Base-by-base conservation (phyloP, 2,329 filamentous ascomycete species). In the Pseudogymnoascus verrucosus region DNA sequence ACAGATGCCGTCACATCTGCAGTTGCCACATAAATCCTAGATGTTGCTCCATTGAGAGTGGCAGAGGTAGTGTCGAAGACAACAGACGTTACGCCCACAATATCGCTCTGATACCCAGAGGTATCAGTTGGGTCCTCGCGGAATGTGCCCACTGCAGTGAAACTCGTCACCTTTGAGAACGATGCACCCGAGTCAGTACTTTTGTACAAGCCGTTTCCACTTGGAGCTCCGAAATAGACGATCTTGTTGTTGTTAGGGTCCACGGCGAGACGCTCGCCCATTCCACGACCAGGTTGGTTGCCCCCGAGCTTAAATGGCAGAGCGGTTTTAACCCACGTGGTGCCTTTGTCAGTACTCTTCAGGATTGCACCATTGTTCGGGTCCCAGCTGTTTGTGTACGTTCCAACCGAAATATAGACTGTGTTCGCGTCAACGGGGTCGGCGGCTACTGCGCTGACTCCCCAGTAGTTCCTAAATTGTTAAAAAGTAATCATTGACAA, bases 341-440 rank as follows among this genome's bases (percentile, higher is more conserved):
- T 73, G 1, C 84, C 84, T 67, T 78, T 76, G 67, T 86, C 82
- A 7, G 76, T 79, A 7, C 81, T 84, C 28, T 79, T 78, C 34
- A 84, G 77, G 39, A 86, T 84, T 6, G 80, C 76, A 6, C 82
- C 83, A 4, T 79, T 76, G 63, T 80, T 82, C 0, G 83, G 82
- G 64, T 86, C 84, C 82, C 82, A 85, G 66, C 74, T 74, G 69
- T 81, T 85, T n/a, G 82, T 86, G 70, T 86, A 86, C 76, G 82
- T 78, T 63, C 83, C 82, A 0, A 80, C 77, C 0, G 82, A 82
- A 1, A 82, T 76, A 66, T 82, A 84, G 1, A 86, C 75, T 61
- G 79, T 78, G 64, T 79, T 74, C 2, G 80, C 72, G 61, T 85
- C 76, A 26, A 80, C 75, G 0, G 83, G 80, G 64, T 86, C 83